Percentiles rank a stretch among this genome's conserved stretches.
Evolutionary conservation across 441 rosid species (phyloP).

Genomic region (Manihot esculenta): DNA sequence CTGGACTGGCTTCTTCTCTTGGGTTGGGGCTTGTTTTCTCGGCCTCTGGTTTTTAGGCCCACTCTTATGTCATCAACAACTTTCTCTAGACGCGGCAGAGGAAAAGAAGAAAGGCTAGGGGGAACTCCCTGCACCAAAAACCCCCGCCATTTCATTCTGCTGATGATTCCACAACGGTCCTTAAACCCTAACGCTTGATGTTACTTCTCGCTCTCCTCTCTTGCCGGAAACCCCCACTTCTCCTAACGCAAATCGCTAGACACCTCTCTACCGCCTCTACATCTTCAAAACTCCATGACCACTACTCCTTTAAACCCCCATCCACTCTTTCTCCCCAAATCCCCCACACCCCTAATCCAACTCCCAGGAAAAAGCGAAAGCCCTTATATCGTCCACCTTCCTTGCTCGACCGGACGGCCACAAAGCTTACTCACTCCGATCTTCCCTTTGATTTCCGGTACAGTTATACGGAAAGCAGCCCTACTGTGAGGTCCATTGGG

Average conservation of each 20-base stretch:
- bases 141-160: slow-evolving; percentile 1
- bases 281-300: slow-evolving; percentile 63
- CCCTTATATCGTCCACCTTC: slow-evolving; percentile 84
- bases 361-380: slow-evolving; percentile 44
- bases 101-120: too few relatives aligned
- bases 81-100: too few relatives aligned
- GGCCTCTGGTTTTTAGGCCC: too few relatives aligned
- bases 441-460: slow-evolving; percentile 83
- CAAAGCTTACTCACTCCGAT: slow-evolving; percentile 48
- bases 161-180: background rate
- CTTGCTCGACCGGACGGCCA: slow-evolving; percentile 50
- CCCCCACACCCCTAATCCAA: slow-evolving; percentile 27
- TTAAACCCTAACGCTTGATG: slow-evolving; percentile 19
- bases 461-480: slow-evolving; percentile 85
- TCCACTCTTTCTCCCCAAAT: slow-evolving; percentile 46
- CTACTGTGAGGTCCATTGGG: slow-evolving; percentile 69
- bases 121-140: background rate
- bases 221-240: slow-evolving; percentile 41
- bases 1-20: too few relatives aligned
- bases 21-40: too few relatives aligned
- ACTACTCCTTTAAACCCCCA: slow-evolving; percentile 60
- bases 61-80: too few relatives aligned
- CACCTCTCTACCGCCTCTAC: slow-evolving; percentile 36
- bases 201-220: slow-evolving; percentile 37
- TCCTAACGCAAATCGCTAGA: slow-evolving; percentile 28